Conservation (phyloP, 1,284 basidiomycete species). For the Pulveroboletus sp. region DNA sequence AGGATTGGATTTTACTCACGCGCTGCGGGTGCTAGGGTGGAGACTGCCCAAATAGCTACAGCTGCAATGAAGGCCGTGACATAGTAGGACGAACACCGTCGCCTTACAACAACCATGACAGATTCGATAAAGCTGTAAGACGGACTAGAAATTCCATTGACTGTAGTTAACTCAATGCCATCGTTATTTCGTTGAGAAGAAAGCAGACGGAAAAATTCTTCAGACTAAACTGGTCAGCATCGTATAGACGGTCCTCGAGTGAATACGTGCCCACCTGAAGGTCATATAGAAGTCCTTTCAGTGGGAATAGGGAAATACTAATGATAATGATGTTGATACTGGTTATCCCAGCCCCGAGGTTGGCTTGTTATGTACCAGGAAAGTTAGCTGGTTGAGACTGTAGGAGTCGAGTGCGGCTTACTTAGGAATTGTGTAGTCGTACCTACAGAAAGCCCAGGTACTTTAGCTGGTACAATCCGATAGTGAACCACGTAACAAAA, state of each 20-base stretch:
- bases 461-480: conserved; percentile 9
- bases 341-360: conserved; percentile 10
- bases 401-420: not conserved
- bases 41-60: conserved; percentile 8
- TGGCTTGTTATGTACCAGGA: not conserved
- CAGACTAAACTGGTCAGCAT: conserved; percentile 8
- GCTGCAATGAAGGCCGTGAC: conserved; percentile 6
- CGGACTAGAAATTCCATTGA: conserved; percentile 18
- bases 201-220: conserved; percentile 19
- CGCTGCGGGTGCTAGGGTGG: conserved; percentile 12
- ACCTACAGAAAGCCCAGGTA: not conserved
- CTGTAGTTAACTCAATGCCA: not conserved
- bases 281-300: conserved; percentile 7
- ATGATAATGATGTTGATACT: conserved; percentile 17
- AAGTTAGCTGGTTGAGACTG: not conserved
- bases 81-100: conserved; percentile 11
- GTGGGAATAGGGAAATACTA: conserved; percentile 12
- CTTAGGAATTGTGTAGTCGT: conserved; percentile 5
- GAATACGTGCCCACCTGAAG: conserved; percentile 4
- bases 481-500: conserved; percentile 20
- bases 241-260: not conserved
- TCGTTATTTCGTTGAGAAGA: not conserved
- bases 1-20: conserved; percentile 2
- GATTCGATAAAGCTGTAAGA: conserved; percentile 11
- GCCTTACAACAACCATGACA: not conserved